Conservation (phyloP, 2,329 filamentous ascomycete species). For the Scedosporium aurantiacum region DNA sequence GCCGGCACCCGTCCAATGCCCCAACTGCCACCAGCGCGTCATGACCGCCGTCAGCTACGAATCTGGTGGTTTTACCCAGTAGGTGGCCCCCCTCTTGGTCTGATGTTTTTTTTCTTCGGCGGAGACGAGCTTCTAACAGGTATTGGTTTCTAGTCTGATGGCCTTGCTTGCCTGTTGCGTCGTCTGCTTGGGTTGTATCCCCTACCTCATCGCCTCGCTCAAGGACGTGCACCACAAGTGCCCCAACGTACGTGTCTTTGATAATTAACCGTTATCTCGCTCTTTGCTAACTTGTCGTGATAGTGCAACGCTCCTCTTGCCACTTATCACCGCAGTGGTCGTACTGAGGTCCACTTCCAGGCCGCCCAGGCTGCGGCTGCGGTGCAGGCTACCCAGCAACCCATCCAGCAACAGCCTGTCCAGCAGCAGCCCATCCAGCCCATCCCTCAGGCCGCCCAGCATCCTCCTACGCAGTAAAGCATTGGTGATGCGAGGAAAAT, state of each 20-base stretch:
- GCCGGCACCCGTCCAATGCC: constrained; percentile 13
- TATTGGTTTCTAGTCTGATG: constrained; percentile 7
- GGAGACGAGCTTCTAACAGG: not conserved
- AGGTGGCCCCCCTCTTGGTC: not conserved
- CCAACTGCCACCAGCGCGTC: constrained; percentile 13
- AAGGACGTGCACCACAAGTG: constrained; percentile 16
- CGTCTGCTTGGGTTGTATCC: constrained; percentile 14
- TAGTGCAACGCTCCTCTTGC: constrained; percentile 15
- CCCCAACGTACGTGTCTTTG: constrained; percentile 8
- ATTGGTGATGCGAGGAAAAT: not conserved
- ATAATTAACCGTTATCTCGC: not conserved
- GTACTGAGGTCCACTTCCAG: constrained; percentile 14
- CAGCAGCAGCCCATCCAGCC: not conserved
- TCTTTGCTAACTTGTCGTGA: constrained; percentile 6
- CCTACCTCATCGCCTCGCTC: constrained; percentile 12
- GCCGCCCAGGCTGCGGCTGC: not conserved
- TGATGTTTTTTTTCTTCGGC: too few relatives aligned
- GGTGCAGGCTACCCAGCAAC: not conserved
- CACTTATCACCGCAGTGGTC: constrained; percentile 15
- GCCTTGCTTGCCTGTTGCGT: constrained; percentile 13
- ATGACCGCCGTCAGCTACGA: constrained; percentile 12
- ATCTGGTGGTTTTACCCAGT: constrained; percentile 14
- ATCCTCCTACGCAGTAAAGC: not conserved
- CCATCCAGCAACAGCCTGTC: not conserved
- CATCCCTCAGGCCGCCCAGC: not conserved